phyloP scores from a whole-genome alignment of 306 rosid species.

The Benincasa hispida region DNA sequence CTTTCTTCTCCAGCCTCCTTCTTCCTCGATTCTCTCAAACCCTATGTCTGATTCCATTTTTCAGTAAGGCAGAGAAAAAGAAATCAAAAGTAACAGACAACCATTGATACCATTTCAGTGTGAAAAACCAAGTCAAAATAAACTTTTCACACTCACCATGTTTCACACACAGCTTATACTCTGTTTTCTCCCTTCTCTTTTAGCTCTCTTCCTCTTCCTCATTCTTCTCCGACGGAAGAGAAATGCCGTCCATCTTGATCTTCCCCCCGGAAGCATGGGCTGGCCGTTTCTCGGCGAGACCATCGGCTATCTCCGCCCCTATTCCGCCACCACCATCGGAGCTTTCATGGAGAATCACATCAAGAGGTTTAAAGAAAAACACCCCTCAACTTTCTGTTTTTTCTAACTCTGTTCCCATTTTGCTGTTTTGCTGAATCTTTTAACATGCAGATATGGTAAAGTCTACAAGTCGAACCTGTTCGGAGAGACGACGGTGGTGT shows the following conservation, averaged over 20 bases:
- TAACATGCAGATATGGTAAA: conserved; percentile 57
- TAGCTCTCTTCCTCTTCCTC: conserved; percentile 41
- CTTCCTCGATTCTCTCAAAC: conserved; percentile 1
- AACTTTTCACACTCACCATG: conserved; percentile 17
- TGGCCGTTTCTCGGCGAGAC: conserved; percentile 93
- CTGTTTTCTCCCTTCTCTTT: conserved; percentile 43
- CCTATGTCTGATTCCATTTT: neutral
- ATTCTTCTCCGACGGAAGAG: conserved; percentile 45
- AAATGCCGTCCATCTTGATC: conserved; percentile 30
- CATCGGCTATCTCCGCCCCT: conserved; percentile 61
- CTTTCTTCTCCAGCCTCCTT: neutral
- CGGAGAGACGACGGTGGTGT: conserved; percentile 81
- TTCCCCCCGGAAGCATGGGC: conserved; percentile 91
- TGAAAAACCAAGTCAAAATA: neutral
- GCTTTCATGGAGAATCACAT: conserved; percentile 78
- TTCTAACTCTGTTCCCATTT: neutral
- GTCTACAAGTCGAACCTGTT: conserved; percentile 79
- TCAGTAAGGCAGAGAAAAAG: neutral
- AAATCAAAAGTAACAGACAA: neutral
- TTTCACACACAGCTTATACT: conserved; percentile 37
- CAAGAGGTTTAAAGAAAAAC: conserved; percentile 32
- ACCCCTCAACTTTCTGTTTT: neutral
- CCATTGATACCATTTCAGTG: neutral
- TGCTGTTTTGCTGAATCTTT: neutral
- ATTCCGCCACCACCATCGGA: conserved; percentile 67